Base-by-base conservation (phyloP, 2,329 filamentous ascomycete genomes). In the Alternaria incomplexa region DNA sequence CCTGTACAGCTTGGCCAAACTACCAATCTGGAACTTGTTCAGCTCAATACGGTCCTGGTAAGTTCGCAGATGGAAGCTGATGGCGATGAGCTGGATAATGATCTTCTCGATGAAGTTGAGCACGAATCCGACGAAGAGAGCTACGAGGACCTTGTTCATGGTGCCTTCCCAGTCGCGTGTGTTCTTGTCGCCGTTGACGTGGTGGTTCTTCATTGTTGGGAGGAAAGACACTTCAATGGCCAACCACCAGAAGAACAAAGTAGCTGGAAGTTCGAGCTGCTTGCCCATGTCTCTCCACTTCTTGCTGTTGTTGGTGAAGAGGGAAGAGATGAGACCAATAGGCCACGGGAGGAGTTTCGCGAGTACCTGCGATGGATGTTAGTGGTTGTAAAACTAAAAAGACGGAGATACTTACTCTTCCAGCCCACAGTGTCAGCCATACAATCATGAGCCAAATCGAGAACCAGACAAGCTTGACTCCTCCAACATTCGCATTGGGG, bases 401-500 rank as follows among this genome's bases (percentile, higher is more conserved):
- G 17, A 20, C 44, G 26, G 40, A 30, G 22, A 36, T 13, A 78
- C 80, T 73, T 76, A 85, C 82, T 73, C 88, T 81, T 57, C 88
- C 91, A 20, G 91, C 90, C 95, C 95, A 98, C 0, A 97, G 84
- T 0, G 93, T 93, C 66, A 95, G 85, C 95, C 95, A 98, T 25
- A 97, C 86, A 45, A 97, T 93, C 79, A 97, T 92, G 17, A 97
- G 85, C 95, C 95, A 98, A 65, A 97, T 93, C 28, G 92, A 92
- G 75, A 98, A 97, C 95, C 95, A 98, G 63, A 93, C 83, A 47
- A 97, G 83, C 65, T 88, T 76, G 0, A 97, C 93, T 20, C 91
- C 93, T 1, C 93, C 93, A 3, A 91, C 86, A 12, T 87, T 88
- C 2, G 90, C 83, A 52, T 85, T 67, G n/a, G 83, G 81, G 65